phyloP scores from a whole-genome alignment of 2,329 filamentous ascomycete species.

The Botrytis pseudocinerea region DNA sequence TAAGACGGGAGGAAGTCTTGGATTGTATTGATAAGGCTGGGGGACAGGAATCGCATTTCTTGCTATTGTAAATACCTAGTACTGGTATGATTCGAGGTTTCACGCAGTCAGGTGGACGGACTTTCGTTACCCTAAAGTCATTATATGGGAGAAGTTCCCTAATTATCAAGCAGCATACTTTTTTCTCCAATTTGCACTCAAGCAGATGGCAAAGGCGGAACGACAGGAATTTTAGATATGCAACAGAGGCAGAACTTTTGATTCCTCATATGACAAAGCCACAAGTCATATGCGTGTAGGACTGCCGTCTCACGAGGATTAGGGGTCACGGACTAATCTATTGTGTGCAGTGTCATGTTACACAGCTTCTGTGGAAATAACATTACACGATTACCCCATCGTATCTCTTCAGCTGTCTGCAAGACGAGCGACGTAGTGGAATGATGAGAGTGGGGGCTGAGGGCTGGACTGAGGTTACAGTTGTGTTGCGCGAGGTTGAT shows the following conservation, averaged over 20 bases:
- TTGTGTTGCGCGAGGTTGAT: background rate
- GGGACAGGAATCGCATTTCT: background rate
- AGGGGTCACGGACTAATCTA: background rate
- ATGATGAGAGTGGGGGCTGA: background rate
- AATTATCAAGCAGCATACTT: background rate
- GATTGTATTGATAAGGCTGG: background rate
- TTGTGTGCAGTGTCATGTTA: background rate
- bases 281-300: background rate
- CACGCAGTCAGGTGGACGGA: background rate
- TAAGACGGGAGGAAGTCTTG: background rate
- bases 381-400: background rate
- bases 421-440: background rate
- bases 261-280: background rate
- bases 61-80: background rate
- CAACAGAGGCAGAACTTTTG: background rate
- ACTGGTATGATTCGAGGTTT: background rate
- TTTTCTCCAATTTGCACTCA: background rate
- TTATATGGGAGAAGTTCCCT: background rate
- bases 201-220: background rate
- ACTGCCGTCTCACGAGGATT: background rate
- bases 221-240: conserved; percentile 6
- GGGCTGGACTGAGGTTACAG: background rate
- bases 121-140: background rate
- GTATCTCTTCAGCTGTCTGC: background rate
- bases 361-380: background rate